Evolutionary conservation across 306 rosid genomes (phyloP), one percentile per base, ranked within the genome.

Genomic region (Ceratonia siliqua): DNA sequence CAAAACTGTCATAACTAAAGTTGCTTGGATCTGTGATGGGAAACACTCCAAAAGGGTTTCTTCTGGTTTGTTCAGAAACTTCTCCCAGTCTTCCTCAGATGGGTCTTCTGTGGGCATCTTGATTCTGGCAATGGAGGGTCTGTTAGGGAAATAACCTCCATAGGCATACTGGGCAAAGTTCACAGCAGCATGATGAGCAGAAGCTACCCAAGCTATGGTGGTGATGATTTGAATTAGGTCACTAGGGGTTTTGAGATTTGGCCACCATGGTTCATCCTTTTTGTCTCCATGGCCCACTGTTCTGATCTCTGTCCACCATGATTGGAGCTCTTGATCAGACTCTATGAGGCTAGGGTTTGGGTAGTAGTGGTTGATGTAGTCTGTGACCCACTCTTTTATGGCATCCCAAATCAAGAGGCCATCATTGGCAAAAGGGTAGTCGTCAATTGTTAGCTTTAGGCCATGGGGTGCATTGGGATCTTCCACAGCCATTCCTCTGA

Each of bases 361-460:
- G n/a, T 48, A 48, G 54, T 48, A 48, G 5, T 48, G 54, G 21
- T 17, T 48, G 22, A 48, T 22, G 6, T 48, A 48, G 54, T 48
- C 54, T 48, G 54, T 48, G 2, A 48, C 54, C 54, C 54, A 48
- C 21, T 17, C 9, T 17, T 48, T 48, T 8, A 48, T n/a, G 54
- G 54, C 54, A 48, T 48, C 54, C 54, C 54, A 48, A n/a, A 48
- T 48, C 1, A 48, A 22, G 2, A 48, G 54, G 6, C 54, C 54
- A 48, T 48, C 54, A 48, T n/a, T n/a, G 54, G 54, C 54, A 48
- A 48, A 48, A 48, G 54, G 54, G 54, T 48, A 48, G 54, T 48
- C 54, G n/a, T 48, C 54, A 48, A 48, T 48, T 15, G 54, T 13
- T 48, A 48, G 8, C 54, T 48, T 48, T 6, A 48, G 54, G 21